A percentile compares a stretch with the other conserved stretches of the same genome.
Conservation (phyloP, 1,284 basidiomycete species). For the Megacollybia platyphylla region DNA sequence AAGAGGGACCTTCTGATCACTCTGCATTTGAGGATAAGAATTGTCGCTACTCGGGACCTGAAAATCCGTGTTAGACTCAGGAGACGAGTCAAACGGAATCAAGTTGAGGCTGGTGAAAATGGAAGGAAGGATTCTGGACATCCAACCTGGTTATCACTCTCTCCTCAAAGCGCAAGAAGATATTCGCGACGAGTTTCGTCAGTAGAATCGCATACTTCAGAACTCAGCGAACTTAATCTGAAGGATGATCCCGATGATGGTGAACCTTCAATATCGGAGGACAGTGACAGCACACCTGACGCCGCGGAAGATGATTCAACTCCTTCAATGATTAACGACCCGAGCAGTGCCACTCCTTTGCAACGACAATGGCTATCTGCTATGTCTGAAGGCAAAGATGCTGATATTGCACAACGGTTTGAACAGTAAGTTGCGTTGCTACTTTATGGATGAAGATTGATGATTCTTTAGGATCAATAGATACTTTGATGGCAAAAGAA, state of each 20-base stretch:
- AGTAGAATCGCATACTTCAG: conserved; percentile 25
- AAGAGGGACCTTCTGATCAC: conserved; percentile 78
- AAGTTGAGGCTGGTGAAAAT: conserved; percentile 9
- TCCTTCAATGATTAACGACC: conserved; percentile 68
- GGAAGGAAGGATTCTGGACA: conserved; percentile 18
- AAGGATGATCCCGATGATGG: conserved; percentile 20
- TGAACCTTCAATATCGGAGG: conserved; percentile 13
- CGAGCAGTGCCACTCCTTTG: conserved; percentile 64
- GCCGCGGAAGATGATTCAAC: conserved; percentile 38
- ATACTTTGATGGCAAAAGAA: conserved; percentile 72
- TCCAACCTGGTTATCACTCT: conserved; percentile 31
- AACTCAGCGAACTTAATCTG: conserved; percentile 24
- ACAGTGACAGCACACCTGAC: conserved; percentile 28
- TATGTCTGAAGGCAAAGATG: conserved; percentile 73
- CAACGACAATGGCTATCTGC: conserved; percentile 72
- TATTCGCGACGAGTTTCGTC: conserved; percentile 30
- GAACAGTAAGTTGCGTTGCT: conserved; percentile 37
- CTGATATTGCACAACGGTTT: conserved; percentile 46
- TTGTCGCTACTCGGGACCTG: conserved; percentile 68
- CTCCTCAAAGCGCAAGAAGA: conserved; percentile 33
- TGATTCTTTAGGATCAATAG: conserved; percentile 49
- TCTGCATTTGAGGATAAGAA: conserved; percentile 75
- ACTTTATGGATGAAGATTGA: background rate
- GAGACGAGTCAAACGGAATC: conserved; percentile 17
- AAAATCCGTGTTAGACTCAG: conserved; percentile 51